A percentile compares a stretch with the other conserved stretches of the same genome.
Evolutionary conservation across 768 basidiomycete species (phyloP).

Genomic region (Symmetrospora coprosmae): DNA sequence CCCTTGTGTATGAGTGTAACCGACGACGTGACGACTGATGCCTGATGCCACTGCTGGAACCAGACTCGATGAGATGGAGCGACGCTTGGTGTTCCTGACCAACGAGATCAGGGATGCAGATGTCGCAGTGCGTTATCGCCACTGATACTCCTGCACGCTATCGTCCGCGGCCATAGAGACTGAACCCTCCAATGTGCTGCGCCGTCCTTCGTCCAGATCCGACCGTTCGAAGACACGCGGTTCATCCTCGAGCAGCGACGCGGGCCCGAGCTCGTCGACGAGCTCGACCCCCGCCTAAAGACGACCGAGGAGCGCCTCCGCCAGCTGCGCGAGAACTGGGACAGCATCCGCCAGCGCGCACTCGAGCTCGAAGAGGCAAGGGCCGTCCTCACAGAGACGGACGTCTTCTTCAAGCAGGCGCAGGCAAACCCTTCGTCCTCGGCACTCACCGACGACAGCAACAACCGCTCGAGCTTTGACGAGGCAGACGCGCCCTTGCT

Average conservation of each 20-base stretch:
- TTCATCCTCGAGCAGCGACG: conserved; percentile 80
- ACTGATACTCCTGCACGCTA: no score
- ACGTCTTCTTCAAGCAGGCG: conserved; percentile 84
- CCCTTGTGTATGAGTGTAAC: not conserved
- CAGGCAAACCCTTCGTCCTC: conserved; percentile 13
- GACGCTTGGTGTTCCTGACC: conserved; percentile 78
- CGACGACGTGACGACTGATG: not conserved
- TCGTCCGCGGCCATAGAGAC: no score
- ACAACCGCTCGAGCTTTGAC: conserved; percentile 79
- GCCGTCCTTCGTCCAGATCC: no score
- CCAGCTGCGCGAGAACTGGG: conserved; percentile 88
- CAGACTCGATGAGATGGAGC: conserved; percentile 77
- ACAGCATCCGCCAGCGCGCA: conserved; percentile 67
- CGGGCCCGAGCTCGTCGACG: conserved; percentile 82
- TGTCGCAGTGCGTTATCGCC: conserved; percentile 37
- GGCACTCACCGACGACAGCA: conserved; percentile 44
- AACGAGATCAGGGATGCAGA: conserved; percentile 74
- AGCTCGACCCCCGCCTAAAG: conserved; percentile 68
- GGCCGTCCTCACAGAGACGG: conserved; percentile 88
- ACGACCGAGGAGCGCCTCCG: conserved; percentile 71
- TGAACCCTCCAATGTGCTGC: no score
- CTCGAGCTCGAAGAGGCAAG: conserved; percentile 80
- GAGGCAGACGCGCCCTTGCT: conserved; percentile 80
- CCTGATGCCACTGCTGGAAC: not conserved
- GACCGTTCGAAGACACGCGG: conserved; percentile 71